Evolutionary conservation across 768 basidiomycete genomes (phyloP).

Genomic region (Crucibulum laeve): DNA sequence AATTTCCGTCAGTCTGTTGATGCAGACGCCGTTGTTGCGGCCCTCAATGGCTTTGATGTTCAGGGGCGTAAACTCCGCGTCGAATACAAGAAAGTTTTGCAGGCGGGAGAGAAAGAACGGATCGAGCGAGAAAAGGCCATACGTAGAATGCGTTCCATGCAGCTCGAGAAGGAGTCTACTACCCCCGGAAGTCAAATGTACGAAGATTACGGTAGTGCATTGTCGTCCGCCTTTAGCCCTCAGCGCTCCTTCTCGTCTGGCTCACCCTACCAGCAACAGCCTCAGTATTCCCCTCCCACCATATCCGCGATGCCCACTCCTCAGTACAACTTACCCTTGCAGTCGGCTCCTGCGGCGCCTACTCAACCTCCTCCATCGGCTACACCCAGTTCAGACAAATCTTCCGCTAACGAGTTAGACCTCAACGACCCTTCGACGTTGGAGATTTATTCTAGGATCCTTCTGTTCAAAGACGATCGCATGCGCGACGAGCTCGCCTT

Average conservation of each 20-base stretch:
- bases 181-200: constrained; percentile 48
- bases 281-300: constrained; percentile 67
- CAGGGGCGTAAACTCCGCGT: constrained; percentile 96
- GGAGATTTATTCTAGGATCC: constrained; percentile 94
- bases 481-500: constrained; percentile 98
- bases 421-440: constrained; percentile 93
- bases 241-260: constrained; percentile 70
- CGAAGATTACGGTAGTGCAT: constrained; percentile 70
- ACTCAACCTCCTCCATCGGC: constrained; percentile 52
- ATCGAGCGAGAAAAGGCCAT: constrained; percentile 99
- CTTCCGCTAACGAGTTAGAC: constrained; percentile 73
- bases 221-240: constrained; percentile 59
- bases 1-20: constrained; percentile 92
- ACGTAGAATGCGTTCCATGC: constrained; percentile 96
- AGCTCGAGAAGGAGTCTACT: constrained; percentile 80
- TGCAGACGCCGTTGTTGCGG: constrained; percentile 93
- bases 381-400: constrained; percentile 67
- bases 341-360: constrained; percentile 47
- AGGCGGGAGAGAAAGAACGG: constrained; percentile 97
- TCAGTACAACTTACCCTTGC: constrained; percentile 37
- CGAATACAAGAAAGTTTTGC: constrained; percentile 99
- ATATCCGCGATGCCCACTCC: constrained; percentile 40
- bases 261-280: constrained; percentile 52
- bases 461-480: constrained; percentile 95
- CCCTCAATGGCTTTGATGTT: constrained; percentile 93